Evolutionary conservation across 2,329 filamentous ascomycete genomes (phyloP), one percentile per base, ranked within the genome.

Genomic region (Geosmithia flava): DNA sequence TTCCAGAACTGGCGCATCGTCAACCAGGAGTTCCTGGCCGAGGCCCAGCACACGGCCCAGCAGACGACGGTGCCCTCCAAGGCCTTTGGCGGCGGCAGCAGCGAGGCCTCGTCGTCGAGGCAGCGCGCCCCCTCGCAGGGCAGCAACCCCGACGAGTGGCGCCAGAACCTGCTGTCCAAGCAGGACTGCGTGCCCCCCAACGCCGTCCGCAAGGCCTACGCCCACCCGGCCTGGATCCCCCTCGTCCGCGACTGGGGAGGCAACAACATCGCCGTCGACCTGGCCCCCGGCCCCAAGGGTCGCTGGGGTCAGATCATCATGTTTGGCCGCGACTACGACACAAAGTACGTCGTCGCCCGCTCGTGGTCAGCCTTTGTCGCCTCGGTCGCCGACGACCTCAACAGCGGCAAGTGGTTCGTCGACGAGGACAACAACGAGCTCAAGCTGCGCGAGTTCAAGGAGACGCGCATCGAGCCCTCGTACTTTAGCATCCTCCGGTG

Each of bases 221-320:
- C 89, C 2, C 91, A 98, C 65, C 83, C 89, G 2, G 85, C 83
- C 47, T 98, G 93, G 93, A 96, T 98, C 56, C 91, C 93, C 47
- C 72, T 98, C 33, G 91, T 90, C 50, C 86, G 93, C 56, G 93
- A 98, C 65, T 98, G 93, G 93, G 93, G 93, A 63, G 93, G 93
- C 66, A 98, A 98, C 77, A 94, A 95, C 70, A 75, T 98, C 59
- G 91, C 90, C 17, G 80, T 96, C 44, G 93, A 98, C 65, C 73
- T 98, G 50, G 87, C 90, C 7, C 93, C 93, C 20, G 93, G 93
- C 2, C 87, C 91, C 10, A 78, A 79, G 44, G 93, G 93, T 40
- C 85, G 83, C 62, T 98, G 93, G 91, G 93, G 93, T 48, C 93
- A 98, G 64, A 81, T 98, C 54, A 95, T 98, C 58, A 76, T 98